Evolutionary conservation across 495 filamentous ascomycete genomes (phyloP).

Genomic region (Viridothelium virens): DNA sequence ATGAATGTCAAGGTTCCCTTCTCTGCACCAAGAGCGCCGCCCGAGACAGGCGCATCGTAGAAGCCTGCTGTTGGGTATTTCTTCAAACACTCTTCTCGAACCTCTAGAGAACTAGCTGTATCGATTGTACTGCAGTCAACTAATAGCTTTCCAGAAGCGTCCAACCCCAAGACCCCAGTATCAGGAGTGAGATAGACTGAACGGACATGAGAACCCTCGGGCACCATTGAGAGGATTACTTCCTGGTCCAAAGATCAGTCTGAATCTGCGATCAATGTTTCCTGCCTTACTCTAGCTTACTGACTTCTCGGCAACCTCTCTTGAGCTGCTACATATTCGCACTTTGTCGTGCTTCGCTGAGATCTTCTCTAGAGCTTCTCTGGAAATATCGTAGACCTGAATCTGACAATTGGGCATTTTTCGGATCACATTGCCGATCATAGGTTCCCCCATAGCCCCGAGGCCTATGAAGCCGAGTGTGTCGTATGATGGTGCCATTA

Average conservation of each 20-base stretch:
- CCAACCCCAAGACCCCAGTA: conserved; percentile 33
- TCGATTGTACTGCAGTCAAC: conserved; percentile 45
- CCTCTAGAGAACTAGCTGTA: conserved; percentile 35
- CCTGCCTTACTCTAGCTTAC: conserved; percentile 27
- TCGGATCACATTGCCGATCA: conserved; percentile 37
- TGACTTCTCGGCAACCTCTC: conserved; percentile 39
- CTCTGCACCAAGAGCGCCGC: conserved; percentile 42
- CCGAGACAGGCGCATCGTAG: conserved; percentile 42
- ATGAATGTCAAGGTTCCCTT: conserved; percentile 45
- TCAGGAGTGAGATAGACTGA: conserved; percentile 34
- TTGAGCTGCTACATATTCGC: conserved; percentile 27
- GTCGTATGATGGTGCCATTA: conserved; percentile 19
- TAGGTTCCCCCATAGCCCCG: conserved; percentile 43
- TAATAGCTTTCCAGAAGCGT: conserved; percentile 32
- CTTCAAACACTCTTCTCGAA: conserved; percentile 31
- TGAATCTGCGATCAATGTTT: not conserved
- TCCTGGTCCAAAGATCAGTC: conserved; percentile 23
- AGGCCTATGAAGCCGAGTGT: conserved; percentile 44
- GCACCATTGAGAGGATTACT: conserved; percentile 35
- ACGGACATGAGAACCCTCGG: conserved; percentile 36
- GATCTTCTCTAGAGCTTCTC: conserved; percentile 32
- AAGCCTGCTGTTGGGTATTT: conserved; percentile 33
- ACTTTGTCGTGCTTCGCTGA: conserved; percentile 28
- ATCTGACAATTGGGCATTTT: conserved; percentile 34
- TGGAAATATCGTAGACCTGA: conserved; percentile 39